Evolutionary conservation across 1,139 yeast species (phyloP).

Genomic region (Suhomyces bolitotheri): DNA sequence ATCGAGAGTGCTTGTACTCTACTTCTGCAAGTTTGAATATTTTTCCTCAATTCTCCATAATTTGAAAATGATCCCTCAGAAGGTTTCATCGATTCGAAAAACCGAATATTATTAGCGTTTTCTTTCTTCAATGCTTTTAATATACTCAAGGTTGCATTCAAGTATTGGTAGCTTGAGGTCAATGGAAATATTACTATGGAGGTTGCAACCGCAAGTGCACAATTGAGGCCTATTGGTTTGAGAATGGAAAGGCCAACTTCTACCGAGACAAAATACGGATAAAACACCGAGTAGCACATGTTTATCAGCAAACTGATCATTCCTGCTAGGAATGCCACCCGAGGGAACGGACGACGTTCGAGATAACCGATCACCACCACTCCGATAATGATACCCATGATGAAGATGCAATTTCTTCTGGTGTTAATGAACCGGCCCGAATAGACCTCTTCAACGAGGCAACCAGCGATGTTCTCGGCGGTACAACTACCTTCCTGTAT

Average conservation of each 20-base stretch:
- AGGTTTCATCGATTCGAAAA: constrained; percentile 32
- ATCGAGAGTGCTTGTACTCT: constrained; percentile 25
- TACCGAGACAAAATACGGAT: constrained; percentile 24
- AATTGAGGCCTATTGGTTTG: constrained; percentile 29
- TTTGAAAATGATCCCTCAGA: constrained; percentile 28
- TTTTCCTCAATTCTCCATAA: constrained; percentile 22
- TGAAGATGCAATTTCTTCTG: constrained; percentile 26
- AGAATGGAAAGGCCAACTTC: constrained; percentile 23
- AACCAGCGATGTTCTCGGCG: constrained; percentile 19
- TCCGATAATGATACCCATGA: constrained; percentile 28
- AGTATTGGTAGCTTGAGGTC: constrained; percentile 29
- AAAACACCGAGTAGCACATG: constrained; percentile 28
- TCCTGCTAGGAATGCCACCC: constrained; percentile 26
- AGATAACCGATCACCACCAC: constrained; percentile 28
- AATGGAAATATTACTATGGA: constrained; percentile 31
- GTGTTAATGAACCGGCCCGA: constrained; percentile 33
- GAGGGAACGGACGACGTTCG: constrained; percentile 23
- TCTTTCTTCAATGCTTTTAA: constrained; percentile 20
- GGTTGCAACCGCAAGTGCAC: constrained; percentile 22
- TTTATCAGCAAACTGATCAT: constrained; percentile 25
- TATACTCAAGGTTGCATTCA: constrained; percentile 21
- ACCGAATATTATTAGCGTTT: constrained; percentile 23
- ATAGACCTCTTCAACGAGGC: constrained; percentile 26
- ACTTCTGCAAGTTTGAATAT: constrained; percentile 23
- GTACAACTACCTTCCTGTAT: constrained; percentile 33